Conservation (phyloP, 2,329 filamentous ascomycete species). For the Calonectria pseudoreteaudii region DNA sequence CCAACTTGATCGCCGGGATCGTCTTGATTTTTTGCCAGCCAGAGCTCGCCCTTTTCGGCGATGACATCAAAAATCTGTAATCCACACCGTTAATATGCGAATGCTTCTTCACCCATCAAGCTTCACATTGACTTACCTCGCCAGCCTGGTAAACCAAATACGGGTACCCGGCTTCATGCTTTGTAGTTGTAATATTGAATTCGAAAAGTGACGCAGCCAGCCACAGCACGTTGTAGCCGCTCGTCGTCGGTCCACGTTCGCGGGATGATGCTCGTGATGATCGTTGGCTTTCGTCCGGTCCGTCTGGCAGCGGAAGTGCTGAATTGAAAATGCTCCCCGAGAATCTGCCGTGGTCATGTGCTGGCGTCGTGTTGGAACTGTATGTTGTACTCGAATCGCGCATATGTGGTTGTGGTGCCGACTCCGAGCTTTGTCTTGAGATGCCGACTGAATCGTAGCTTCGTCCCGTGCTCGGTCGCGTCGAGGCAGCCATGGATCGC, state of each 20-base stretch:
- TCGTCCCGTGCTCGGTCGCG: conserved; percentile 69
- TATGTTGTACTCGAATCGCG: conserved; percentile 69
- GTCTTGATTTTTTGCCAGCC: conserved; percentile 98
- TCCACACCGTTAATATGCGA: not conserved
- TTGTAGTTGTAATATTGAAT: conserved; percentile 94
- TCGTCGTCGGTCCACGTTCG: conserved; percentile 64
- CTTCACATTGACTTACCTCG: conserved; percentile 70
- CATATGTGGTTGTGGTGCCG: conserved; percentile 52
- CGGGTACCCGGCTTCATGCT: conserved; percentile 93
- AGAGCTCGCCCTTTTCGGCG: conserved; percentile 95
- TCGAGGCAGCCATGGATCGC: conserved; percentile 59
- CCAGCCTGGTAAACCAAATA: conserved; percentile 96
- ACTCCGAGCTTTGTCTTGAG: conserved; percentile 65
- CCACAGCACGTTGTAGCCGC: conserved; percentile 82
- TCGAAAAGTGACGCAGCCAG: conserved; percentile 94
- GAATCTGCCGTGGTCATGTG: conserved; percentile 65
- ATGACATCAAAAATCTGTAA: conserved; percentile 86
- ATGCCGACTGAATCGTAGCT: conserved; percentile 67
- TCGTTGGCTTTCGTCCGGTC: conserved; percentile 62
- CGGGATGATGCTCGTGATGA: conserved; percentile 71
- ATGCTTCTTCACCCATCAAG: not conserved
- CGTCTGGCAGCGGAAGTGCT: conserved; percentile 83
- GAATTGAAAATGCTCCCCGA: conserved; percentile 85
- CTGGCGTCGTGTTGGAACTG: conserved; percentile 60
- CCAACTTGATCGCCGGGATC: conserved; percentile 83